phyloP scores from a whole-genome alignment of 306 rosid genomes.

The Pyrus bretschneideri region DNA sequence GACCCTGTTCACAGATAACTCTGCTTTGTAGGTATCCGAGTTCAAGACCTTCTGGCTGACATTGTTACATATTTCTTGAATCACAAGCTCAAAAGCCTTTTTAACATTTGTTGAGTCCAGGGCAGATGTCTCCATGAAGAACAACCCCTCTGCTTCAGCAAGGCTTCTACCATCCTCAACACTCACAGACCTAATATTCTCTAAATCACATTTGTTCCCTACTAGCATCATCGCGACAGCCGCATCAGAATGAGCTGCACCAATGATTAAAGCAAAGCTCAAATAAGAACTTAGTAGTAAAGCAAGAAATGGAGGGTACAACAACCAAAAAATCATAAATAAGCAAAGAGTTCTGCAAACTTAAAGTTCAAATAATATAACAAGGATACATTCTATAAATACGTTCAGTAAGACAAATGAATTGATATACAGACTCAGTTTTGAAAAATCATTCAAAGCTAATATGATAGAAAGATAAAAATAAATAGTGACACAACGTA shows the following conservation, averaged over 20 bases:
- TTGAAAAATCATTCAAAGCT: neutral
- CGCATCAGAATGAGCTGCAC: constrained; percentile 89
- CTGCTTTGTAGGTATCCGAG: constrained; percentile 89
- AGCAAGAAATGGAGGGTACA: neutral
- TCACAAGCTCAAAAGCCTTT: constrained; percentile 80
- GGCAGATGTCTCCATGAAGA: constrained; percentile 97
- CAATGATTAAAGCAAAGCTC: constrained; percentile 9
- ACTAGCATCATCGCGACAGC: constrained; percentile 88
- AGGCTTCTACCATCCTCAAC: constrained; percentile 83
- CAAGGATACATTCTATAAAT: neutral
- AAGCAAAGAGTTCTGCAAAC: neutral
- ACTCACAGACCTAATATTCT: constrained; percentile 68
- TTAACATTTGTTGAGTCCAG: constrained; percentile 77
- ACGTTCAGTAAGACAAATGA: neutral
- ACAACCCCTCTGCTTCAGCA: constrained; percentile 86
- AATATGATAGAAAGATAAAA: neutral
- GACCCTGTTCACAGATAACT: constrained; percentile 80
- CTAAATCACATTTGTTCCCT: constrained; percentile 86
- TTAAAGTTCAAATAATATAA: neutral
- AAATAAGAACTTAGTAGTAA: neutral
- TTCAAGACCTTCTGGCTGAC: constrained; percentile 90
- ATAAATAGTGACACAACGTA: neutral
- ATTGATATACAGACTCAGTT: neutral
- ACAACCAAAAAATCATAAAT: neutral
- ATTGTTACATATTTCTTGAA: constrained; percentile 78